Evolutionary conservation across 192 early-diverging fungal species (phyloP).

Genomic region (Chytriomyces sp.): DNA sequence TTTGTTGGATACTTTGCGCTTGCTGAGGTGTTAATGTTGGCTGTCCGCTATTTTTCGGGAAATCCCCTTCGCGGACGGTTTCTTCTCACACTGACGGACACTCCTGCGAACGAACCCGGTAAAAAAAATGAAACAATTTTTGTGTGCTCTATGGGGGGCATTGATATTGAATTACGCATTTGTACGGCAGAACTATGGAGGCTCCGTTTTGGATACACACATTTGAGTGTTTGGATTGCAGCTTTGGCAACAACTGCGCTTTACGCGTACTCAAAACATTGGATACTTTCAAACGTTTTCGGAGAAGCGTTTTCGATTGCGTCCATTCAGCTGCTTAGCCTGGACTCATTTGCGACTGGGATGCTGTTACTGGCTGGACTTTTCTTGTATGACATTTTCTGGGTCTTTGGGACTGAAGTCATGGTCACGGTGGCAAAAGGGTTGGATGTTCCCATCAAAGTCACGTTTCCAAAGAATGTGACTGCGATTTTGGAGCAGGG

Average conservation of each 20-base stretch:
- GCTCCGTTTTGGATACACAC: constrained; percentile 63
- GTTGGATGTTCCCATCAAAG: constrained; percentile 97
- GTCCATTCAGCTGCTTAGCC: constrained; percentile 81
- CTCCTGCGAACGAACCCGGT: constrained; percentile 42
- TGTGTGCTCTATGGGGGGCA: not conserved
- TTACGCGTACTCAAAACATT: constrained; percentile 89
- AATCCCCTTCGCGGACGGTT: constrained; percentile 69
- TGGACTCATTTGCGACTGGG: constrained; percentile 97
- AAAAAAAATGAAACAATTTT: not conserved
- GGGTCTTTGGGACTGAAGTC: constrained; percentile 98
- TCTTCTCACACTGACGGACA: constrained; percentile 70
- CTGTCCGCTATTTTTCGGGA: constrained; percentile 60
- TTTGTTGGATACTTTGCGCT: constrained; percentile 79
- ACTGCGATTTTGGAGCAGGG: constrained; percentile 45
- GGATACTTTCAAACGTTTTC: constrained; percentile 88
- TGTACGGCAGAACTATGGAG: constrained; percentile 37
- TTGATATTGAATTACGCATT: not conserved
- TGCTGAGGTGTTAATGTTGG: constrained; percentile 62
- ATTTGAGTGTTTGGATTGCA: constrained; percentile 62
- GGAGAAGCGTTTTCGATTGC: constrained; percentile 87
- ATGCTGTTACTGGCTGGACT: constrained; percentile 89
- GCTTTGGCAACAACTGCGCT: constrained; percentile 68
- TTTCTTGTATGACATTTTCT: constrained; percentile 97
- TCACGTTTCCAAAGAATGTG: constrained; percentile 82
- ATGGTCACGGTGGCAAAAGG: constrained; percentile 98